Percentiles rank a stretch among this genome's conserved stretches.
These are phyloP conservation scores for Trichomonascus vanleenenianus DNA, from an alignment of 805 yeast genomes.

Conservation along the genomic window DNA sequence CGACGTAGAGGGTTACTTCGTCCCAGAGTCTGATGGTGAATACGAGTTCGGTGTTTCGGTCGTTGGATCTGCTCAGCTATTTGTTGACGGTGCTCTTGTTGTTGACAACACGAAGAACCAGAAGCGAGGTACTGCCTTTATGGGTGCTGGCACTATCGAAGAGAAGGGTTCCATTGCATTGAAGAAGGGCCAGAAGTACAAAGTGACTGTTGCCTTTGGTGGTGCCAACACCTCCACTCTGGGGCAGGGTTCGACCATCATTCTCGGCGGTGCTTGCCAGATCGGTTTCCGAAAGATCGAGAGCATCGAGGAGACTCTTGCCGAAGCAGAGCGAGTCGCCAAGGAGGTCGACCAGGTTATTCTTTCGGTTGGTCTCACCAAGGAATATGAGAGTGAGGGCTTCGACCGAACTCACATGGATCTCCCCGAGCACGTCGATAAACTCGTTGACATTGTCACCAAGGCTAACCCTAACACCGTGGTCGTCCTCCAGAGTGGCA, in stretches of 20 bases:
- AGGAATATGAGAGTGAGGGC: constrained; percentile 56
- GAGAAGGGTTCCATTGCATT: constrained; percentile 34
- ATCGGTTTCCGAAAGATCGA: constrained; percentile 20
- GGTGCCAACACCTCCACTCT: constrained; percentile 32
- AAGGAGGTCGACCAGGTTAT: constrained; percentile 45
- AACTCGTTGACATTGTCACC: constrained; percentile 38
- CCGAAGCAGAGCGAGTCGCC: constrained; percentile 43
- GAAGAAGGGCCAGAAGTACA: constrained; percentile 39
- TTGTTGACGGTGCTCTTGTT: constrained; percentile 43
- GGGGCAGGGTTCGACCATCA: constrained; percentile 4
- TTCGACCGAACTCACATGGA: constrained; percentile 45
- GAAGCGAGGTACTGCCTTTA: constrained; percentile 41
- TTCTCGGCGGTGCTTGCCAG: constrained; percentile 9
- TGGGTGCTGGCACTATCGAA: constrained; percentile 49
- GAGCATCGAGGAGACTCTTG: constrained; percentile 29
- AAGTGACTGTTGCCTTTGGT: constrained; percentile 39
- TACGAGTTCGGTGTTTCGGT: constrained; percentile 47
- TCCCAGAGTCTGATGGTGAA: constrained; percentile 40
- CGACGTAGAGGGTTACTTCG: constrained; percentile 37
- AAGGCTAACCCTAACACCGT: constrained; percentile 44
- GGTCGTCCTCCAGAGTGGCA: constrained; percentile 52
- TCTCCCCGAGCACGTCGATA: constrained; percentile 42
- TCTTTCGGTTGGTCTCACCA: constrained; percentile 42
- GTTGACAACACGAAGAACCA: constrained; percentile 52
- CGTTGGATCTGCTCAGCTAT: constrained; percentile 49